A percentile compares a stretch with the other conserved stretches of the same genome.
Evolutionary conservation across 2,329 filamentous ascomycete species (phyloP).

Genomic region (Cladophialophora yegresii): DNA sequence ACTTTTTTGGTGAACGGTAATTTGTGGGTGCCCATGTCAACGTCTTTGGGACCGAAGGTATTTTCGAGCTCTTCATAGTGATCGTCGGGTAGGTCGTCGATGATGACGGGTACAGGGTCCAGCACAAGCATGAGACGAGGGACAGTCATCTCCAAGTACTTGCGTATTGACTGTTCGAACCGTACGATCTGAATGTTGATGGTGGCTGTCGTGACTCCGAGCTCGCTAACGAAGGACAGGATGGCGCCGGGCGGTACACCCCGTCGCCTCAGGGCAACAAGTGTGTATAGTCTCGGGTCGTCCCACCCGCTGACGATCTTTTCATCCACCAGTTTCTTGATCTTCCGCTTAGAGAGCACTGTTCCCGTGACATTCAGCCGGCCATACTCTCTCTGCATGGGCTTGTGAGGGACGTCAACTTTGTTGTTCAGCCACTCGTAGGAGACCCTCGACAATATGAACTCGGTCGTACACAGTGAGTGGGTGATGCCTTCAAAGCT

Average conservation of each 20-base stretch:
- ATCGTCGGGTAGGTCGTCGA: conserved; percentile 74
- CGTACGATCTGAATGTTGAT: conserved; percentile 76
- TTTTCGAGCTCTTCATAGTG: conserved; percentile 66
- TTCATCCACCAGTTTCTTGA: conserved; percentile 75
- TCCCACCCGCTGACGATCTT: conserved; percentile 85
- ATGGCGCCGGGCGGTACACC: conserved; percentile 87
- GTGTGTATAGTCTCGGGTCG: conserved; percentile 84
- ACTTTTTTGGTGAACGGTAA: conserved; percentile 72
- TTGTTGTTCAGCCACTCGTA: conserved; percentile 89
- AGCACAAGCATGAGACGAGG: conserved; percentile 87
- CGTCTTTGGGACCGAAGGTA: conserved; percentile 81
- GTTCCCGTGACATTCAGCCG: conserved; percentile 80
- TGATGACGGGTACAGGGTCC: conserved; percentile 78
- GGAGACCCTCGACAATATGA: conserved; percentile 77
- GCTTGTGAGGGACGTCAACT: conserved; percentile 74
- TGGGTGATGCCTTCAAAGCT: conserved; percentile 91
- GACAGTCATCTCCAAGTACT: conserved; percentile 83
- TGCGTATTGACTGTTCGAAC: conserved; percentile 83
- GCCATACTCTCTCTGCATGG: conserved; percentile 87
- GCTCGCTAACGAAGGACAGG: conserved; percentile 84
- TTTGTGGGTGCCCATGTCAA: conserved; percentile 55
- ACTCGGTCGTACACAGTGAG: conserved; percentile 90
- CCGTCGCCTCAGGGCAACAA: conserved; percentile 78
- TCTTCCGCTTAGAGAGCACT: conserved; percentile 81
- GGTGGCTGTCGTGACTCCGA: conserved; percentile 81